Conservation (phyloP, 164 flowering plant species). For the Macadamia integrifolia region DNA sequence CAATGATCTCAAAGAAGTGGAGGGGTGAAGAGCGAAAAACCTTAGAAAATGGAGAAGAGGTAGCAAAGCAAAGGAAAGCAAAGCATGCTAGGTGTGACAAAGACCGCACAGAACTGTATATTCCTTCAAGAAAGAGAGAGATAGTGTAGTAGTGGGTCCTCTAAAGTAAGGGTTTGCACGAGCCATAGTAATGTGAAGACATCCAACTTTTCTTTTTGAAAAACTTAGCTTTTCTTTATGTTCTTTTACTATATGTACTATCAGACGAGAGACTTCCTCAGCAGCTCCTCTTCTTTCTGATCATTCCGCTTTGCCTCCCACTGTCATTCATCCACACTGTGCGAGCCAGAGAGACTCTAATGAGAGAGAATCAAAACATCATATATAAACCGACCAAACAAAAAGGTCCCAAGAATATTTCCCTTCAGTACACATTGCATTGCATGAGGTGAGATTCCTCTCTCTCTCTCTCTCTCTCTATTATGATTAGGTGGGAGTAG, state of each 20-base stretch:
- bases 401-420: constrained; percentile 19
- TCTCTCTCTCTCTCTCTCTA: background rate
- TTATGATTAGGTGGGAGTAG: background rate
- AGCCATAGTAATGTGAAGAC: constrained; percentile 40
- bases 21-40: constrained; percentile 9
- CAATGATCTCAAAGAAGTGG: background rate
- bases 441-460: background rate
- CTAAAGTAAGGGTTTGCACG: constrained; percentile 27
- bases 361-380: constrained; percentile 20
- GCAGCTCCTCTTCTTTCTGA: constrained; percentile 1
- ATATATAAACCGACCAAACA: constrained; percentile 14
- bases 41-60: constrained; percentile 30
- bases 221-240: background rate
- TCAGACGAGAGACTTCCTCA: no score
- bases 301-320: constrained; percentile 3
- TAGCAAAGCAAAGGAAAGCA: constrained; percentile 8
- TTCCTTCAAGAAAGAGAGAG: constrained; percentile 64
- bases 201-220: constrained; percentile 29
- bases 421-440: constrained; percentile 1
- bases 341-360: background rate
- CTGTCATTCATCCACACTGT: background rate
- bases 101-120: constrained; percentile 64
- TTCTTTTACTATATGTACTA: background rate
- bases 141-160: constrained; percentile 15
- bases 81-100: constrained; percentile 56